A percentile compares a stretch with the other conserved stretches of the same genome.
These are phyloP conservation scores for Stylonectria norvegica DNA, from an alignment of 2,329 filamentous ascomycete genomes.

Conservation along the genomic window DNA sequence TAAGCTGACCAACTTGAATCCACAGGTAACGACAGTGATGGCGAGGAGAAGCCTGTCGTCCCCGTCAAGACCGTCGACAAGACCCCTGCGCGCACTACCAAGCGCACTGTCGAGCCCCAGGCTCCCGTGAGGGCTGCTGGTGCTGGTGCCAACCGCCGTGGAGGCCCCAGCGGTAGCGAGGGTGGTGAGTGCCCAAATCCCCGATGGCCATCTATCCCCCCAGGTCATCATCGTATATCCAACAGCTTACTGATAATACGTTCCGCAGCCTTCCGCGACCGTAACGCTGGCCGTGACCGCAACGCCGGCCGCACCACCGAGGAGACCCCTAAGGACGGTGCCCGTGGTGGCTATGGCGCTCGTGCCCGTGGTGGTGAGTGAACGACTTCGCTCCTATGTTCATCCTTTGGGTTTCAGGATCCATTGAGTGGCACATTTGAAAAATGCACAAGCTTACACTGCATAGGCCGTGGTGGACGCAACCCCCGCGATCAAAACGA, in stretches of 20 bases:
- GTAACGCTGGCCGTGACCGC: constrained; percentile 72
- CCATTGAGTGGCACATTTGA: constrained; percentile 4
- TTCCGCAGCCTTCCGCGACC: constrained; percentile 80
- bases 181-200: constrained; percentile 63
- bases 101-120: constrained; percentile 82
- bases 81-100: constrained; percentile 67
- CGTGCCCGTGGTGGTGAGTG: constrained; percentile 58
- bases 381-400: no score
- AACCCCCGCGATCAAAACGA: constrained; percentile 54
- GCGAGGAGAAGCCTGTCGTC: constrained; percentile 69
- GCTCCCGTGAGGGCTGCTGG: constrained; percentile 51
- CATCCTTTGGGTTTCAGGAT: not conserved
- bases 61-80: constrained; percentile 90
- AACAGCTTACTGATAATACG: constrained; percentile 16
- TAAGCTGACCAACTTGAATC: constrained; percentile 19
- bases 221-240: constrained; percentile 3
- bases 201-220: not conserved
- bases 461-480: constrained; percentile 51
- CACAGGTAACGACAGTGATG: constrained; percentile 58
- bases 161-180: constrained; percentile 73
- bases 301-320: constrained; percentile 81
- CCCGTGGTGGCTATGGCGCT: constrained; percentile 62
- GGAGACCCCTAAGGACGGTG: constrained; percentile 54
- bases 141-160: constrained; percentile 46
- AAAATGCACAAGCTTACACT: constrained; percentile 5